Base-by-base conservation (phyloP, 257 asterid genomes). In the Ocimum tenuiflorum region DNA sequence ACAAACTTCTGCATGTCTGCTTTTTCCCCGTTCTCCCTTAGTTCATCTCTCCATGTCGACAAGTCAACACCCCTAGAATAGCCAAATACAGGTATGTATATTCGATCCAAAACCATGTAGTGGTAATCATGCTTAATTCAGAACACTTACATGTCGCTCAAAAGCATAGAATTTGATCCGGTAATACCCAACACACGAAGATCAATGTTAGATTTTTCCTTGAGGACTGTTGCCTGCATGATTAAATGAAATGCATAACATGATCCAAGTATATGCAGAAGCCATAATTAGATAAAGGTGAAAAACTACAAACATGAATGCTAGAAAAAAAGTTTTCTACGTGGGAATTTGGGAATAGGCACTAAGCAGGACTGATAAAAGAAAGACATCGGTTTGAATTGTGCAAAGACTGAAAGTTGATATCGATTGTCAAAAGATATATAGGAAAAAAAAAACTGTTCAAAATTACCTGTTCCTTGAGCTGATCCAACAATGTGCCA, bases 131-230 rank as follows among this genome's bases (percentile, higher is more conserved):
- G 65, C 46, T 23, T 52, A 71, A 64, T 52, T 38, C 57, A 17
- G 19, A 22, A 68, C 65, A 77, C 95, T 84, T 85, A 94, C 97
- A 33, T 74, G 41, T 88, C 91, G 65, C 85, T 84, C 83, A 94
- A 71, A 77, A 89, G 85, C 99, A 94, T 94, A 45, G 78, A 70
- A 68, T 60, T 77, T 51, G 92, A 73, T 74, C 99, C 99, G 33
- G 87, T 85, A 63, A 94, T 81, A 36, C 99, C 99, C 95, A 86
- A 83, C 60, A 90, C 97, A 60, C 97, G 97, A 53, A 94, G 81
- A 68, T 94, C 99, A 73, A 94, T 94, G 83, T 94, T 90, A 29
- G 85, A 90, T 78, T 90, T 90, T 71, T 90, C 99, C 90, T 94
- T 94, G 72, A 94, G 95, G 65, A 75, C 80, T 23, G 97, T 88